Base-by-base conservation (phyloP, 306 rosid genomes). In the Gastrolobium bilobum region DNA sequence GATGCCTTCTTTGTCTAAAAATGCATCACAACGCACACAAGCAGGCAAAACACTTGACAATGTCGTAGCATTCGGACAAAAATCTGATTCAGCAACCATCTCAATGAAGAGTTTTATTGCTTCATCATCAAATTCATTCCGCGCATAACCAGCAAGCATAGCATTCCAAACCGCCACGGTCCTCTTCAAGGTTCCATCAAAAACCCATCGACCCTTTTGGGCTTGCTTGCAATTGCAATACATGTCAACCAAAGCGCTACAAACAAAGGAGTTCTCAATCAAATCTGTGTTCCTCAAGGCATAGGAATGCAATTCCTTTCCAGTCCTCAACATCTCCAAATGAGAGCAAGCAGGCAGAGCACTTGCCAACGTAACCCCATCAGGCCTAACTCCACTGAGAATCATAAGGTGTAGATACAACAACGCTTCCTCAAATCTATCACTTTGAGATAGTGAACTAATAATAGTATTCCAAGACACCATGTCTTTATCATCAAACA, bases 321-420 rank as follows among this genome's bases (percentile, higher is more conserved):
- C 97, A 47, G 62, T 48, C 48, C 81, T 76, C 79, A 93, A 78
- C 89, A 86, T 73, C 82, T 91, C 98, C 74, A 93, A 54, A 75
- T 93, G 97, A 58, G 94, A 88, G 76, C 98, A 93, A 20, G 98
- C 91, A 8, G 98, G 97, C 63, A 93, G 89, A 81, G 76, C 92
- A 59, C 98, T 93, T 2, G 97, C 87, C 70, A 93, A 35, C 2
- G 98, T 89, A 69, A 93, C 86, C 64, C 94, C 94, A 78, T 93
- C 93, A 5, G 89, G 93, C 82, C 72, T 80, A 75, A 88, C 61
- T 56, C 93, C 94, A 29, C 81, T 79, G 2, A 79, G 76, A 71
- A 91, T 67, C 98, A 91, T 91, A 35, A 20, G 52, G 3, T 70
- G 48, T 15, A 91, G 69, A 47, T 81, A 84, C 74, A 63, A 77